Evolutionary conservation across 148 eudicot genomes (phyloP).

Genomic region (Rhododendron ovatum): DNA sequence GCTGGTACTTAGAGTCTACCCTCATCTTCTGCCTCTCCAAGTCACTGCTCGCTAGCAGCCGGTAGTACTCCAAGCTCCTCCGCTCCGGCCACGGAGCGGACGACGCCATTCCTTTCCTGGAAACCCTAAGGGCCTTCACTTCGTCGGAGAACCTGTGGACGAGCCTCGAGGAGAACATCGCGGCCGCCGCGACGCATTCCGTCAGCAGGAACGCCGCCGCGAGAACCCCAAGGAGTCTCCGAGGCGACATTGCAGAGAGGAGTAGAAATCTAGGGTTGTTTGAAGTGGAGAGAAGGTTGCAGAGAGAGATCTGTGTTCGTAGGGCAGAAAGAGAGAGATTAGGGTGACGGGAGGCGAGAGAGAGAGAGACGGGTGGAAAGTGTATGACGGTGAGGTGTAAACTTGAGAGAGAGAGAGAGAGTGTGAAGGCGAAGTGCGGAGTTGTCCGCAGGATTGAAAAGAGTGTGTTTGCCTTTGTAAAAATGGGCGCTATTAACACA

Average conservation of each 20-base stretch:
- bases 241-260: constrained; percentile 7
- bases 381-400: not conserved
- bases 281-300: not conserved
- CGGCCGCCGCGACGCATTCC: constrained; percentile 12
- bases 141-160: constrained; percentile 83
- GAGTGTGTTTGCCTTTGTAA: too few relatives aligned
- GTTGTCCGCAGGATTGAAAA: not conserved
- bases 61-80: constrained; percentile 55
- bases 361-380: not conserved
- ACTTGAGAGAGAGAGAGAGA: not conserved
- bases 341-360: not conserved
- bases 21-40: constrained; percentile 63
- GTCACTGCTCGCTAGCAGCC: constrained; percentile 48
- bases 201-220: not conserved
- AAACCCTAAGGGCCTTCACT: constrained; percentile 31
- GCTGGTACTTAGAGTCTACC: constrained; percentile 38
- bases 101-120: not conserved
- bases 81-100: constrained; percentile 34
- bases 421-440: not conserved
- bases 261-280: not conserved
- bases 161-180: constrained; percentile 46
- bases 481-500: too few relatives aligned
- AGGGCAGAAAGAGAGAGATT: not conserved
- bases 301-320: not conserved
- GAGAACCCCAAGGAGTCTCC: not conserved